Base-by-base conservation (phyloP, 202 grass and related monocot genomes). In the Cymbopogon flexuosus region DNA sequence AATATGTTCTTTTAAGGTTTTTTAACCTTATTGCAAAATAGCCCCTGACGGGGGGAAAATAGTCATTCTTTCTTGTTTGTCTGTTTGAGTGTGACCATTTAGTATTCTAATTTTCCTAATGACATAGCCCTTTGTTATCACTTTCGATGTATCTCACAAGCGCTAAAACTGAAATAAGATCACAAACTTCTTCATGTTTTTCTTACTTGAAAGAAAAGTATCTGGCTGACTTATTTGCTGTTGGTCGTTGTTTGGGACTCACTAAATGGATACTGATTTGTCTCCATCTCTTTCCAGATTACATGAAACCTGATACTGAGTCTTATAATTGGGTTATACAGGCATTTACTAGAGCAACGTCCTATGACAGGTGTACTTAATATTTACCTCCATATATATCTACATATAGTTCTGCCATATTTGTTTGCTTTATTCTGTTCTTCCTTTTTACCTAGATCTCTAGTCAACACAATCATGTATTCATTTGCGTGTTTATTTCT, bases 321-420 rank as follows among this genome's bases (percentile, higher is more conserved):
- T 91, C 87, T 30, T 97, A 94, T 88, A 97, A 97, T 78, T 97
- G 89, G 89, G 92, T 94, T 41, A 97, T 97, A 83, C 92, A 97
- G 69, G 94, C 94, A 86, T 97, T 91, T 86, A 94, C 94, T 77
- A 94, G 94, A 81, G 94, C 94, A 41, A 76, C 85, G 0, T 89
- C 91, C 29, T 90, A 97, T 88, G 94, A 97, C 79, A 94, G 94
- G 94, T 97, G 89, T 71, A 24, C 52, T 43, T 75, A 72, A 52
- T 57, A 30, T 74, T 61, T 83, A 76, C 42, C 65, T 79, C 65
- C 58, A 59, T 46, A 13, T 79, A 33, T 63, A 23, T 39, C n/a
- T 43, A 13, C 34, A 8, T 47, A 15, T 65, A 29, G 2, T 54
- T 65, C 41, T 80, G 29, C 76, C 23, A 42, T 79, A 49, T 82